A percentile compares a stretch with the other conserved stretches of the same genome.
Conservation (phyloP, 2,329 filamentous ascomycete species). For the Zymoseptoria tritici region DNA sequence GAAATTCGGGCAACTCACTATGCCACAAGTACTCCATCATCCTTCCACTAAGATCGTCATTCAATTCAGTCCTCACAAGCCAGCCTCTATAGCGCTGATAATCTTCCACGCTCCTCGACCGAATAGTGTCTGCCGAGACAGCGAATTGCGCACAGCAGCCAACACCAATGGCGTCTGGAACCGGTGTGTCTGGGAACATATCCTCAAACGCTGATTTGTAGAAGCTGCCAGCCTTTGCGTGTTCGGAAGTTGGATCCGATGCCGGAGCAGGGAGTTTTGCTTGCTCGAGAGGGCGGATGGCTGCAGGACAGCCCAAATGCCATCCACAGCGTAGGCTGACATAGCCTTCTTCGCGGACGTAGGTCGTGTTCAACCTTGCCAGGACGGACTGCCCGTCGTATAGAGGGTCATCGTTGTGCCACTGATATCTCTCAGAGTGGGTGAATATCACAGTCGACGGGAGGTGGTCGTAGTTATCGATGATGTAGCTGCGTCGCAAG, state of each 20-base stretch:
- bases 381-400: slow-evolving; percentile 46
- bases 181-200: slow-evolving; percentile 37
- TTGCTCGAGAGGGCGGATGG: slow-evolving; percentile 41
- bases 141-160: slow-evolving; percentile 52
- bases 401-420: slow-evolving; percentile 48
- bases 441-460: slow-evolving; percentile 51
- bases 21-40: slow-evolving; percentile 54
- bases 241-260: slow-evolving; percentile 19
- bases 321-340: slow-evolving; percentile 49
- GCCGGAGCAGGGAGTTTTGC: slow-evolving; percentile 21
- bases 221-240: slow-evolving; percentile 41
- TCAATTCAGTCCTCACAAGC: slow-evolving; percentile 41
- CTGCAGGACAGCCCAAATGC: slow-evolving; percentile 45
- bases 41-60: slow-evolving; percentile 45
- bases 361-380: slow-evolving; percentile 41
- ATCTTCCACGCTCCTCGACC: slow-evolving; percentile 39
- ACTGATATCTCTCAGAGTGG: slow-evolving; percentile 49
- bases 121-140: slow-evolving; percentile 42
- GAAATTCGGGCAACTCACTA: too few species aligned
- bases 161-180: slow-evolving; percentile 42
- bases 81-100: slow-evolving; percentile 44
- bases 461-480: slow-evolving; percentile 52
- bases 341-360: slow-evolving; percentile 45
- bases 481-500: too few species aligned
- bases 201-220: slow-evolving; percentile 44